Base-by-base conservation (phyloP, 352 stramenopile genomes). In the Aphanomyces euteiches region DNA sequence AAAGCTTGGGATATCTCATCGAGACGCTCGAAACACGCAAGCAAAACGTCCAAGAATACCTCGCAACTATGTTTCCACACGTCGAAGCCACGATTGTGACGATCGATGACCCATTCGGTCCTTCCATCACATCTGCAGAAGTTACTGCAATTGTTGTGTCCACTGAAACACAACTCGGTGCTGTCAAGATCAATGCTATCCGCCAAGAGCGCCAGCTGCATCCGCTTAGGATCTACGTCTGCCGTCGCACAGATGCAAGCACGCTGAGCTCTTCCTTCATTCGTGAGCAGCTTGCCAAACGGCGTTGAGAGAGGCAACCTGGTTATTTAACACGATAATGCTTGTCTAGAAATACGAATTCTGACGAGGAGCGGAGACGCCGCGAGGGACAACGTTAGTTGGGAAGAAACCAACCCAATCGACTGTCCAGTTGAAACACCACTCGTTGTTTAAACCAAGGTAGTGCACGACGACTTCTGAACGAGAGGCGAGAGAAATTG, bases 201-300 rank as follows among this genome's bases (percentile, higher is more conserved):
- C 81, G 90, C 17, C 54, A 66, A 21, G 76, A 89, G 56, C 82
- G 79, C 3, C 79, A 77, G 2, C 78, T 96, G 7, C 71, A 73
- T 7, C 78, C 81, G 43, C 78, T 93, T 17, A 76, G 81, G 38
- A 85, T 96, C 47, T 91, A 86, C 75, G 81, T 93, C 7, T 92
- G 85, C 19, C 82, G 86, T 6, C 80, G 90, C 60, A 93, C 88
- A 1, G 87, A 95, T 39, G 83, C 75, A 69, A 91, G 81, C 73
- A 93, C 85, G 28, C 82, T 96, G 38, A 94, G 85, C 75, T 95
- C 87, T 10, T 90, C 78, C 45, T 92, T 76, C 69, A 91, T 96
- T 68, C 84, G 89, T 59, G 78, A 89, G 19, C 80, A 79, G n/a
- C 74, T 92, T 41, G 84, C 81, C 28, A 56, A 67, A 38, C 77